These are phyloP conservation scores for Handroanthus guayacan DNA, from an alignment of 257 asterid genomes.

Conservation along the genomic window DNA sequence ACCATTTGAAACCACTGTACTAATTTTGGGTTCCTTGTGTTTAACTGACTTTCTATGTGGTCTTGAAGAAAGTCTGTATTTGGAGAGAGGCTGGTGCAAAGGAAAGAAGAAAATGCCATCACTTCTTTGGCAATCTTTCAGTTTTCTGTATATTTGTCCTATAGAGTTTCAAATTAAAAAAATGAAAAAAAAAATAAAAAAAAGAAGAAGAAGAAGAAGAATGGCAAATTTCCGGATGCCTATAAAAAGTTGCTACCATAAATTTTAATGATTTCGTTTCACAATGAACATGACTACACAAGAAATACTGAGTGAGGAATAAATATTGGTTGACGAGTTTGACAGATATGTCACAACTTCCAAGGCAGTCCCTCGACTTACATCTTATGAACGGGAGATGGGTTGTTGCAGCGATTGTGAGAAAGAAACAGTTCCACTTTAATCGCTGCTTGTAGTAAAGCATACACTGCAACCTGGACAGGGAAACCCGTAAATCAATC, in stretches of 20 bases:
- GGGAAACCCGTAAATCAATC: slow-evolving; percentile 12
- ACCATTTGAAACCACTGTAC: slow-evolving; percentile 71
- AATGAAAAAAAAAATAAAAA: too few relatives aligned
- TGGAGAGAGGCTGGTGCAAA: slow-evolving; percentile 62
- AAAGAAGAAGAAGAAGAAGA: too few relatives aligned
- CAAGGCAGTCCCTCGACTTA: slow-evolving; percentile 47
- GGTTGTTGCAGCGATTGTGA: slow-evolving; percentile 68
- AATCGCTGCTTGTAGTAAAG: slow-evolving; percentile 68
- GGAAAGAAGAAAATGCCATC: slow-evolving; percentile 39
- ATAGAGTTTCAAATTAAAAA: slow-evolving; percentile 12
- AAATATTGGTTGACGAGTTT: background rate
- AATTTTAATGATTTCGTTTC: background rate
- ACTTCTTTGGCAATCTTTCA: slow-evolving; percentile 15
- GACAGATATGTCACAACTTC: background rate
- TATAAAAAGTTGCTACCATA: background rate
- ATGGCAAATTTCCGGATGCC: background rate
- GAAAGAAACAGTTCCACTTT: slow-evolving; percentile 76
- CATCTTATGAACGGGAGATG: slow-evolving; percentile 68
- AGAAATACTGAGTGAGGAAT: background rate
- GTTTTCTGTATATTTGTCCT: slow-evolving; percentile 11
- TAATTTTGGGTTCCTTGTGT: slow-evolving; percentile 54
- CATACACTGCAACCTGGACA: slow-evolving; percentile 78
- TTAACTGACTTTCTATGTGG: slow-evolving; percentile 63
- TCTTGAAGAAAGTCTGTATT: slow-evolving; percentile 53
- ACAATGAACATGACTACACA: slow-evolving; percentile 7